Evolutionary conservation across 352 stramenopile species (phyloP), one percentile per base, ranked within the genome.

Genomic region (Phytophthora niederhauseri): DNA sequence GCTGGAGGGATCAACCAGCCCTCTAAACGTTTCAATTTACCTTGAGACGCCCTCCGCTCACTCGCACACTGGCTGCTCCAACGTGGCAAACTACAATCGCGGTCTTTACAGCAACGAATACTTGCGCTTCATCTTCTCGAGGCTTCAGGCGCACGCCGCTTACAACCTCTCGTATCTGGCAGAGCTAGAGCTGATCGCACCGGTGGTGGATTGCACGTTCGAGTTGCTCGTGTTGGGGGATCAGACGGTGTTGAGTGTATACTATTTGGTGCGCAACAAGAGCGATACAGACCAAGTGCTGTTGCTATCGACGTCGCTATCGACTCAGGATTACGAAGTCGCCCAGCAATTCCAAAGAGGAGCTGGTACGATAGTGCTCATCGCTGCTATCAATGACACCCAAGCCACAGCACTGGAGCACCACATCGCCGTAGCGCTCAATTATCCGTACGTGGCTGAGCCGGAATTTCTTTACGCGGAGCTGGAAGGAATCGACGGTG

Each of bases 161-260:
- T 73, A 76, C 41, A 73, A 75, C 17, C 15, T 84, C n/a, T 70
- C 63, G 15, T 70, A 71, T 15, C 55, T 81, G 30, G 58, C 61
- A 9, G 24, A 71, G 0, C 56, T 66, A 30, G 75, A 85, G n/a
- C 45, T 88, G 15, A 61, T 88, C 2, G 41, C 57, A 3, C 80
- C 80, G 1, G 46, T 88, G 6, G 70, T 85, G 19, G 77, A 82
- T 57, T 85, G 77, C 54, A 61, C 65, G 11, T 76, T 73, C 14
- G 19, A 58, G n/a, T 22, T 68, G 34, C 15, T 78, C 14, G 19
- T 62, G 14, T 30, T 17, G 17, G 59, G 57, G 2, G 72, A 78
- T 46, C 22, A 4, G 6, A 72, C 60, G 12, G 17, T 49, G 22
- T 56, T 69, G 17, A 57, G 68, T 6, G 52, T 80, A 2, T 78